A percentile compares a stretch with the other conserved stretches of the same genome.
These are phyloP conservation scores for Penicillium pulvis DNA, from an alignment of 495 filamentous ascomycete genomes.

Conservation along the genomic window DNA sequence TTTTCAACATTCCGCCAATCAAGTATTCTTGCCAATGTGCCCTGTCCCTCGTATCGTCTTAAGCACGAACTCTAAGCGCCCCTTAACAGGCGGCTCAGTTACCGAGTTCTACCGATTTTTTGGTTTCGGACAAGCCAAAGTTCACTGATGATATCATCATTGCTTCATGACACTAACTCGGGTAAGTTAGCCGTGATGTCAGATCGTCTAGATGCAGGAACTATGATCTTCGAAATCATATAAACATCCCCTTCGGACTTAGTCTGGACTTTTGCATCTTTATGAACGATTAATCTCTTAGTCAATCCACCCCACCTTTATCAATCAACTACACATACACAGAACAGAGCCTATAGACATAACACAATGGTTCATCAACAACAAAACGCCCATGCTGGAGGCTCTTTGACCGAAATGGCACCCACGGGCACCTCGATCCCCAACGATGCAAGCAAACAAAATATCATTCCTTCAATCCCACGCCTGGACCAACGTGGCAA, in stretches of 20 bases:
- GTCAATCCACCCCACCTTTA: background rate
- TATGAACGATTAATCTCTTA: background rate
- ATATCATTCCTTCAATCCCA: constrained; percentile 57
- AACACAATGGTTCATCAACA: constrained; percentile 23
- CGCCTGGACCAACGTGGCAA: constrained; percentile 52
- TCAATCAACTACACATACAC: background rate
- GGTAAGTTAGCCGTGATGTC: constrained; percentile 26
- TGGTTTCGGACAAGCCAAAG: background rate
- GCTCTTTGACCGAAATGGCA: constrained; percentile 53
- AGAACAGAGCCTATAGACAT: background rate
- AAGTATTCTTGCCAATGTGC: background rate
- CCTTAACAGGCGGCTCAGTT: constrained; percentile 1
- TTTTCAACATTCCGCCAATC: constrained; percentile 5
- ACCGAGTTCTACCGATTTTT: background rate
- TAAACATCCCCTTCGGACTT: background rate
- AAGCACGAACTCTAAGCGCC: background rate
- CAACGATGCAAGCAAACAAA: constrained; percentile 53
- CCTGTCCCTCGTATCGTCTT: background rate
- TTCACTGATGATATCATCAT: constrained; percentile 30
- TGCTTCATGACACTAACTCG: constrained; percentile 23
- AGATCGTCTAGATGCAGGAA: background rate
- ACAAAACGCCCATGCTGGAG: constrained; percentile 35
- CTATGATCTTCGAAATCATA: background rate
- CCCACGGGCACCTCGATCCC: constrained; percentile 53
- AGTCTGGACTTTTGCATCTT: background rate